Evolutionary conservation across 345 rosid species (phyloP), one percentile per base, ranked within the genome.

Genomic region (Salix viminalis): DNA sequence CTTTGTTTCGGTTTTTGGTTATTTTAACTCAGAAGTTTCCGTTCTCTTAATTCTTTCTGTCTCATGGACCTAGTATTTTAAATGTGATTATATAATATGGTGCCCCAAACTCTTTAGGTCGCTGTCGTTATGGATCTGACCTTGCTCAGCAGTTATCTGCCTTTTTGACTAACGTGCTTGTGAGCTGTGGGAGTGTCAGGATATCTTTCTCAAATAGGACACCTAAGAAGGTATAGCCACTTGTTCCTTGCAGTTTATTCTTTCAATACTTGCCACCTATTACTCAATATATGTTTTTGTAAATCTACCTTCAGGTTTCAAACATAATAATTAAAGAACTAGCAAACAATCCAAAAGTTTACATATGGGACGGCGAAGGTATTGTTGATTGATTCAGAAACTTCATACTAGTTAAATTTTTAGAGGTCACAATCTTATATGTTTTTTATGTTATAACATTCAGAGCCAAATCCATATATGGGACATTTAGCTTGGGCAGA

Each of bases 401-500:
- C 52, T 48, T 15, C 21, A 44, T 39, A 41, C 44, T 2, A 74
- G 44, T 61, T 74, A 65, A 76, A 69, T 8, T n/a, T 66, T 46
- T 11, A 44, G 48, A 46, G 21, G 11, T 56, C 65, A 21, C 44
- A n/a, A 65, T 84, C 67, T 72, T 62, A 77, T 79, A 60, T 65
- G 26, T 77, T 60, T 79, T 77, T 72, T 52, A 56, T 79, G 37
- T 82, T 67, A 50, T 71, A 18, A 39, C 69, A 50, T 88, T 65
- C 89, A 96, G 97, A 91, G 76, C 97, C 99, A 77, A 85, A 92
- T 85, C 97, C 97, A 4, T 90, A 92, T 37, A 87, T 88, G 92
- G 98, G 98, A 50, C 92, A 96, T 86, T 84, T 93, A 84, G 99
- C 99, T 66, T 96, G 99, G 99, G 99, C 93, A 23, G 97, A 93